Conservation (phyloP, 257 asterid species). For the Nicotiana tabacum region DNA sequence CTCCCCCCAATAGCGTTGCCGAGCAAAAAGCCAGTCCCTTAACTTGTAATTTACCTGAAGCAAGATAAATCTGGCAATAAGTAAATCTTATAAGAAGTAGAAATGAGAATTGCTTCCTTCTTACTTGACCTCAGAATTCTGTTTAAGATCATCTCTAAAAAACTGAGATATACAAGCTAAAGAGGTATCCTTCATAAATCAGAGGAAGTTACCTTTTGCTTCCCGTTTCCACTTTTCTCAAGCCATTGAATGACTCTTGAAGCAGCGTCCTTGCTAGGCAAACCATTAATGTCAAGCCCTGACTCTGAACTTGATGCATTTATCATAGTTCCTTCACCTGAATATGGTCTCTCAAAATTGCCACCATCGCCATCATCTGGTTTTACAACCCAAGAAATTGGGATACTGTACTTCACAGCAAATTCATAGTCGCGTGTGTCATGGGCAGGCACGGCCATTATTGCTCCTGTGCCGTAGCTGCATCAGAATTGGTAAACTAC, state of each 20-base stretch:
- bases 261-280: constrained; percentile 68
- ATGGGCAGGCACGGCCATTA: constrained; percentile 99
- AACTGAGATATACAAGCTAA: constrained; percentile 5
- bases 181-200: background rate
- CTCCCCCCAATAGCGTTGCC: constrained; percentile 99
- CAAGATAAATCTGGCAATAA: constrained; percentile 19
- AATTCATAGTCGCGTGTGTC: constrained; percentile 95
- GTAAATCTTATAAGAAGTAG: background rate
- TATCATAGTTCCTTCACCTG: constrained; percentile 77
- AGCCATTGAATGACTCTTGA: constrained; percentile 80
- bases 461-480: constrained; percentile 99
- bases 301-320: constrained; percentile 69
- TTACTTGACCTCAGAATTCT: background rate
- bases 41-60: constrained; percentile 80
- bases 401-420: constrained; percentile 73
- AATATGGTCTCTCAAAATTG: constrained; percentile 49
- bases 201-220: constrained; percentile 54
- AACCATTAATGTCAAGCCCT: constrained; percentile 80
- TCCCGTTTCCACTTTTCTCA: constrained; percentile 70
- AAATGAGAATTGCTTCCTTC: background rate
- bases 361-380: constrained; percentile 53
- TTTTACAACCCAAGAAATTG: constrained; percentile 66
- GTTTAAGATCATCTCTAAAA: background rate
- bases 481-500: constrained; percentile 18
- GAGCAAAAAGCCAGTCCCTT: constrained; percentile 97